These are phyloP conservation scores for Suhomyces maxii DNA, from an alignment of 1,139 yeast genomes.

Conservation along the genomic window DNA sequence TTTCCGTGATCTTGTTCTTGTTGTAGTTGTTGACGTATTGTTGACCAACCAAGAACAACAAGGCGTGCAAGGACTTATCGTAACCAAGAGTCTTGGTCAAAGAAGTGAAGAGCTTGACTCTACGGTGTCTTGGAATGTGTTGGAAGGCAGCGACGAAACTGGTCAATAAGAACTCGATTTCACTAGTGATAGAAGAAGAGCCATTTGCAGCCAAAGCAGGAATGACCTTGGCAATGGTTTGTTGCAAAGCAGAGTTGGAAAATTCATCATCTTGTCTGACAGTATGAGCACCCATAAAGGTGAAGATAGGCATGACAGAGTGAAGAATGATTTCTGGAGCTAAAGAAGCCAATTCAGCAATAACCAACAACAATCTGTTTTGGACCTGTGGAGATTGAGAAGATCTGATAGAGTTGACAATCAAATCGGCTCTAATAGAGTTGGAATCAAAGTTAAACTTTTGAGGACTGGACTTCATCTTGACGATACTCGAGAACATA, in stretches of 20 bases:
- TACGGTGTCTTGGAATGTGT: conserved; percentile 95
- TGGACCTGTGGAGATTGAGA: conserved; percentile 94
- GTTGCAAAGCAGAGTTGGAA: conserved; percentile 88
- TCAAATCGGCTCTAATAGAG: conserved; percentile 79
- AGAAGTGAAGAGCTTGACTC: conserved; percentile 80
- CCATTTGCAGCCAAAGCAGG: conserved; percentile 81
- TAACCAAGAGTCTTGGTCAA: conserved; percentile 78
- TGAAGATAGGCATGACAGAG: conserved; percentile 97
- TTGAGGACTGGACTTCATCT: conserved; percentile 33
- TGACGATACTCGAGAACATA: conserved; percentile 68
- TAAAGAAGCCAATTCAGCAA: conserved; percentile 82
- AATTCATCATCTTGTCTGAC: conserved; percentile 96
- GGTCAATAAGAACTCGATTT: conserved; percentile 78
- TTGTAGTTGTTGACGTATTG: conserved; percentile 60
- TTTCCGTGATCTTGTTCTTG: conserved; percentile 63
- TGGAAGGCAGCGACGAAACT: conserved; percentile 92
- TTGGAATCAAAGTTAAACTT: conserved; percentile 54
- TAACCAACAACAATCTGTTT: conserved; percentile 77
- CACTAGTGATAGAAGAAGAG: conserved; percentile 52
- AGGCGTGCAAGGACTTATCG: conserved; percentile 63
- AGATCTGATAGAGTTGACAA: conserved; percentile 86
- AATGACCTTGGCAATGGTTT: conserved; percentile 84
- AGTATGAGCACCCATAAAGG: conserved; percentile 98
- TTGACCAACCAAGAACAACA: conserved; percentile 77
- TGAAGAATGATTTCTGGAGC: conserved; percentile 92